These are phyloP conservation scores for Calycina herbarum DNA, from an alignment of 2,329 filamentous ascomycete species.

Conservation along the genomic window DNA sequence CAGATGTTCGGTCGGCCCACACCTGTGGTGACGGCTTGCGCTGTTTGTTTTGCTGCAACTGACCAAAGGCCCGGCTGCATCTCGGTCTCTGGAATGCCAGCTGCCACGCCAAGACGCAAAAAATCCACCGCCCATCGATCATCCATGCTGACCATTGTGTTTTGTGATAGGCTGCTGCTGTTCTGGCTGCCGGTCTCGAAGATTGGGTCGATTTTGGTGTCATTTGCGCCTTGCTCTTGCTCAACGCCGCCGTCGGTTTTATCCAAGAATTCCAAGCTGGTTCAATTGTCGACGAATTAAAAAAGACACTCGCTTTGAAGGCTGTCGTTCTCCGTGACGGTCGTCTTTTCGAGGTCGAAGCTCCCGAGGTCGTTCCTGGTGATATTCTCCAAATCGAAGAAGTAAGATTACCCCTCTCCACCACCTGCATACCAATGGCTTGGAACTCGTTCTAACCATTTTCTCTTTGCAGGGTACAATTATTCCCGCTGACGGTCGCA, in stretches of 20 bases:
- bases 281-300: slow-evolving; percentile 86
- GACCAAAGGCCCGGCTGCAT: slow-evolving; percentile 7
- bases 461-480: slow-evolving; percentile 65
- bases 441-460: not conserved
- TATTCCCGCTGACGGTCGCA: slow-evolving; percentile 83
- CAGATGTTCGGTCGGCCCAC: slow-evolving; percentile 1
- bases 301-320: slow-evolving; percentile 87
- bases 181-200: slow-evolving; percentile 79
- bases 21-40: not conserved
- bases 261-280: slow-evolving; percentile 88
- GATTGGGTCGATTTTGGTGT: slow-evolving; percentile 95
- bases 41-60: slow-evolving; percentile 8
- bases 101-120: slow-evolving; percentile 13
- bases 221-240: slow-evolving; percentile 77
- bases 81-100: slow-evolving; percentile 15
- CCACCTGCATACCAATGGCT: not conserved
- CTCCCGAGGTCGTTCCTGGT: slow-evolving; percentile 81
- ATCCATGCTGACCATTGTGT: slow-evolving; percentile 21
- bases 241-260: slow-evolving; percentile 85
- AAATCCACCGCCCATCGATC: not conserved
- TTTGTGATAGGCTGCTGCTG: slow-evolving; percentile 55
- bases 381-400: slow-evolving; percentile 90
- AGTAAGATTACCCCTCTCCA: slow-evolving; percentile 38
- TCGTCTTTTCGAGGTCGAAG: slow-evolving; percentile 74
- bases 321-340: slow-evolving; percentile 84